Percentiles rank a stretch among this genome's conserved stretches.
phyloP scores from a whole-genome alignment of 768 basidiomycete species.

The Boletus subparvulus region DNA sequence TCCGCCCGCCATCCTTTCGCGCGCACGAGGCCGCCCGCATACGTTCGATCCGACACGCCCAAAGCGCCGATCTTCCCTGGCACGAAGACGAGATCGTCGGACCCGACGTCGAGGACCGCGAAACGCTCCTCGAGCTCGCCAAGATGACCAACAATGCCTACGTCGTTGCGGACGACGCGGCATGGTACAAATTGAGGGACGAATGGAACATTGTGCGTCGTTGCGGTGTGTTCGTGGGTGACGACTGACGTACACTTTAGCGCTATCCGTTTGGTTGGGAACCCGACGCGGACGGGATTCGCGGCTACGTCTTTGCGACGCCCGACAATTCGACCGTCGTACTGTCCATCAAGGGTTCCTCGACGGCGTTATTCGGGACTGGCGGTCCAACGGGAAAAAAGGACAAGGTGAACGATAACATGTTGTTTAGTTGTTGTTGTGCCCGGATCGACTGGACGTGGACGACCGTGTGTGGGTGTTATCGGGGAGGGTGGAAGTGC shows the following conservation, averaged over 20 bases:
- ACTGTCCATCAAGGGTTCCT: constrained; percentile 92
- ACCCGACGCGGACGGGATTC: constrained; percentile 79
- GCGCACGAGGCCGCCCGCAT: constrained; percentile 43
- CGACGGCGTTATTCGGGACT: constrained; percentile 68
- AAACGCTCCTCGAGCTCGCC: constrained; percentile 77
- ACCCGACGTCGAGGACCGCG: constrained; percentile 75
- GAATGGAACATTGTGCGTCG: constrained; percentile 57
- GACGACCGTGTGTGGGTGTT: constrained; percentile 92
- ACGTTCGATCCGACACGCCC: constrained; percentile 45
- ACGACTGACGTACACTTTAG: not conserved
- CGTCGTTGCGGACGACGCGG: constrained; percentile 53
- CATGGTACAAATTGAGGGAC: constrained; percentile 76
- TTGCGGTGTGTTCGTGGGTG: too few species aligned
- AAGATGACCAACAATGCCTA: constrained; percentile 98
- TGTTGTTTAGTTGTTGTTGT: constrained; percentile 94
- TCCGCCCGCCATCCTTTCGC: constrained; percentile 48
- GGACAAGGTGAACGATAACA: constrained; percentile 92
- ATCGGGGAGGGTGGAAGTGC: constrained; percentile 77
- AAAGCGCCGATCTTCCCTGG: constrained; percentile 59
- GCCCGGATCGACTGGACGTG: constrained; percentile 90
- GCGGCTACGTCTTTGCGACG: constrained; percentile 89
- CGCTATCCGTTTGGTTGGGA: constrained; percentile 89
- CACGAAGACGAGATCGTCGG: constrained; percentile 68
- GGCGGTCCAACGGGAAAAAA: constrained; percentile 85
- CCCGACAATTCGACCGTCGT: constrained; percentile 81